These are phyloP conservation scores for Immersiporthe knoxdaviesiana DNA, from an alignment of 2,329 filamentous ascomycete species.

Conservation along the genomic window DNA sequence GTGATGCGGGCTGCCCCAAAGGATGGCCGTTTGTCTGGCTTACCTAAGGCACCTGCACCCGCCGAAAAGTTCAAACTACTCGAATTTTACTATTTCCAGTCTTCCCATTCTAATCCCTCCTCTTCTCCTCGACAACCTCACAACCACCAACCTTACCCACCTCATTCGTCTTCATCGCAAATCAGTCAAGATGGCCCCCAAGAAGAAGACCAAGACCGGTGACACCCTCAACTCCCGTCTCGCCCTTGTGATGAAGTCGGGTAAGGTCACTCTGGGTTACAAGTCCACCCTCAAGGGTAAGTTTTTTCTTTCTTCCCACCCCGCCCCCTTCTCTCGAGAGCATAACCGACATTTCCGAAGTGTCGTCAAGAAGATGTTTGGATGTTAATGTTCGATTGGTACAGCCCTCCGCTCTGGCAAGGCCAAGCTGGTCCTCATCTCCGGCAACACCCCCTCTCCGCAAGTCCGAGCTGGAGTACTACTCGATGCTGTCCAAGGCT, in stretches of 20 bases:
- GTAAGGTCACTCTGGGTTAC: conserved; percentile 87
- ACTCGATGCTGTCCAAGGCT: conserved; percentile 90
- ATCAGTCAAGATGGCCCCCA: conserved; percentile 65
- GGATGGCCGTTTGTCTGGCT: background rate
- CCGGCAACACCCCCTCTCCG: conserved; percentile 96
- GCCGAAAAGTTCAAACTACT: conserved; percentile 23
- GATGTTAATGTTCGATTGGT: conserved; percentile 58
- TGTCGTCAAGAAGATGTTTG: background rate
- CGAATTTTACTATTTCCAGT: background rate
- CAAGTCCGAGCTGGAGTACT: conserved; percentile 97
- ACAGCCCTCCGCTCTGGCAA: conserved; percentile 91
- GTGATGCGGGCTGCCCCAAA: conserved; percentile 25
- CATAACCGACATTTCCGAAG: background rate
- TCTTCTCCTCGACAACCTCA: conserved; percentile 28
- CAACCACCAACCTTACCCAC: conserved; percentile 27
- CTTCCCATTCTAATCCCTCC: background rate
- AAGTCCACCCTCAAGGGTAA: conserved; percentile 65
- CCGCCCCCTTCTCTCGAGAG: background rate
- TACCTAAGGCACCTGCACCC: conserved; percentile 11
- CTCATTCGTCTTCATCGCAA: conserved; percentile 33
- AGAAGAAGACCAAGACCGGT: conserved; percentile 86
- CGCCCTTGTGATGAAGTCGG: conserved; percentile 66
- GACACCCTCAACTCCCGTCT: conserved; percentile 68
- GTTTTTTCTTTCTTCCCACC: too few relatives aligned
- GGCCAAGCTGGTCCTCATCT: conserved; percentile 93